A percentile compares a stretch with the other conserved stretches of the same genome.
phyloP scores from a whole-genome alignment of 306 rosid genomes.

The Rubus parviflorus region DNA sequence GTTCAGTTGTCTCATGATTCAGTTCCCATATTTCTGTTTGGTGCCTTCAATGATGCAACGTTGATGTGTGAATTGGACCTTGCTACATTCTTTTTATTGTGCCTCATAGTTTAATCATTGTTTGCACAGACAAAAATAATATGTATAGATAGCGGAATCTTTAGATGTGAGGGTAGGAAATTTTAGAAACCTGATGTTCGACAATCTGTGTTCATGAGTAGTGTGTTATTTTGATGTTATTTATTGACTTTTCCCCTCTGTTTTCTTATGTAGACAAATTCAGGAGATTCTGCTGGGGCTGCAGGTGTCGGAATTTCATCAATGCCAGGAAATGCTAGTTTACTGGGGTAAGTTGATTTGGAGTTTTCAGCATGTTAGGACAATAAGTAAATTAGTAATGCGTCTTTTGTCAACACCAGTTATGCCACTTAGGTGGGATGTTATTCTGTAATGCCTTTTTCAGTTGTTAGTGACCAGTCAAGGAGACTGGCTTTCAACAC shows the following conservation, averaged over 20 bases:
- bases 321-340: conserved; percentile 78
- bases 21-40: background rate
- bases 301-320: conserved; percentile 55
- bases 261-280: conserved; percentile 51
- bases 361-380: background rate
- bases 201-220: background rate
- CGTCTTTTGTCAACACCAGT: background rate
- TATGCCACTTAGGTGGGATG: background rate
- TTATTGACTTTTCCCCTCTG: conserved; percentile 12
- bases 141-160: background rate
- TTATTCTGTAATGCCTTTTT: background rate
- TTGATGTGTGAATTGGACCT: conserved; percentile 1
- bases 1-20: background rate
- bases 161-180: background rate
- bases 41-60: background rate
- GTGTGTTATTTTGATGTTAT: conserved; percentile 15
- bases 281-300: conserved; percentile 55
- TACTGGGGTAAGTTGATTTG: conserved; percentile 75
- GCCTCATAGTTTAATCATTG: background rate
- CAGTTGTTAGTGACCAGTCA: background rate
- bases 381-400: background rate
- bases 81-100: background rate
- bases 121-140: background rate
- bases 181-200: background rate
- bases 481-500: background rate